Base-by-base conservation (phyloP, 2,329 filamentous ascomycete species). In the Ascochyta rabiei region DNA sequence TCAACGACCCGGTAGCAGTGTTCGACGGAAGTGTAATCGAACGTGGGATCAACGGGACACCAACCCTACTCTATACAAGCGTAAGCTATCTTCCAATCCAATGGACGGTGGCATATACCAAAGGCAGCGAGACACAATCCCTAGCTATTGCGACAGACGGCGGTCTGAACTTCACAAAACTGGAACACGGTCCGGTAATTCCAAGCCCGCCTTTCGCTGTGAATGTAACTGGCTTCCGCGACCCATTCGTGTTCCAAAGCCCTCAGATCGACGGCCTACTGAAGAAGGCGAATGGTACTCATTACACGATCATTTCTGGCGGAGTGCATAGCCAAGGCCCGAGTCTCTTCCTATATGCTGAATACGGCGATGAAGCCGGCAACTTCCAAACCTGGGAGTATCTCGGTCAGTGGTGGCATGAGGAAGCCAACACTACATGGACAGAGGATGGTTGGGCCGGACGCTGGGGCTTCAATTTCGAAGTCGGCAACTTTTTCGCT, bases 1-100 rank as follows among this genome's bases (percentile, higher is more conserved):
- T 75, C n/a, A 80, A 80, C 44, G 79, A 80, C 45, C 75, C 74
- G 0, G 55, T 79, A 15, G 76, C 77, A 38, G 77, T 81, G 15
- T 81, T 80, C 48, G 79, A 80, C 41, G 78, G 79, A 2, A 74
- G 73, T 15, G 76, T 80, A 15, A 78, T 80, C 40, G 77, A 78
- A 9, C 63, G 52, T 3, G 78, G 77, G 9, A 76, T 80, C 57
- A 74, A 77, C 19, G 78, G 76, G 15, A 74, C 70, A 5, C 77
- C 78, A 3, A 81, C 78, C 0, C 64, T 80, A 9, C 64, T 80
- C 2, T 80, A 81, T 55, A 79, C 78, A 3, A 77, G 76, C 2
- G 77, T 80, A 12, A 74, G 73, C 16, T 78, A 73, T 55, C 60
- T 80, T 7, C 79, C 79, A 0, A 80, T 81, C 12, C 74, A 78